Base-by-base conservation (phyloP, 805 yeast species). In the Cyberlindnera xishuangbannaensis region DNA sequence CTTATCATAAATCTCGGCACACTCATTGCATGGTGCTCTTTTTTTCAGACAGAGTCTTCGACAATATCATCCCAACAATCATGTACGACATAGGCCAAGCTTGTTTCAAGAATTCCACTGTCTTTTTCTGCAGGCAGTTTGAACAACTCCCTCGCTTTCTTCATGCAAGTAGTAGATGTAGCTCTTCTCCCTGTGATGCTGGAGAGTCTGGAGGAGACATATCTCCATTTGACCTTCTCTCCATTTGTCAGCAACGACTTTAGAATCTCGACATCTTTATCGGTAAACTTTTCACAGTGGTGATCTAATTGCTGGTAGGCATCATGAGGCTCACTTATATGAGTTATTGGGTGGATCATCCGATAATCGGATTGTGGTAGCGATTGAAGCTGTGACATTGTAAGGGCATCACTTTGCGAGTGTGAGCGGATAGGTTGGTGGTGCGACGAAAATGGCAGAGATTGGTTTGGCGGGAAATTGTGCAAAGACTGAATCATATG, bases 221-320 rank as follows among this genome's bases (percentile, higher is more conserved):
- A 74, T 48, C 70, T 69, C 82, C 82, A 75, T 47, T 75, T 75
- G 44, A 69, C 68, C 36, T 71, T 63, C 43, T 75, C 82, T 4
- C 75, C 80, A 4, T 65, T 58, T 15, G 62, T 64, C 33, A 76
- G 58, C 28, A 75, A 50, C 28, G 67, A 69, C 37, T 62, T 59
- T 36, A 75, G 60, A 15, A 69, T 63, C 28, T 61, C 66, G 10
- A 65, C 48, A 39, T 73, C 79, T 21, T 66, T 70, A 7, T 53
- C 47, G 1, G 62, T 50, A 35, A 50, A 50, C 14, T 21, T 21
- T 30, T 50, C 53, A 7, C 18, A 23, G 16, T 32, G 39, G 27
- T 37, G 26, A 7, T 16, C 22, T 8, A 19, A 8, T 11, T 19
- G 22, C 22, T n/a, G n/a, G n/a, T n/a, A n/a, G n/a, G n/a, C n/a